Evolutionary conservation across 2,329 filamentous ascomycete species (phyloP), one percentile per base, ranked within the genome.

Genomic region (Colletotrichum limetticola): DNA sequence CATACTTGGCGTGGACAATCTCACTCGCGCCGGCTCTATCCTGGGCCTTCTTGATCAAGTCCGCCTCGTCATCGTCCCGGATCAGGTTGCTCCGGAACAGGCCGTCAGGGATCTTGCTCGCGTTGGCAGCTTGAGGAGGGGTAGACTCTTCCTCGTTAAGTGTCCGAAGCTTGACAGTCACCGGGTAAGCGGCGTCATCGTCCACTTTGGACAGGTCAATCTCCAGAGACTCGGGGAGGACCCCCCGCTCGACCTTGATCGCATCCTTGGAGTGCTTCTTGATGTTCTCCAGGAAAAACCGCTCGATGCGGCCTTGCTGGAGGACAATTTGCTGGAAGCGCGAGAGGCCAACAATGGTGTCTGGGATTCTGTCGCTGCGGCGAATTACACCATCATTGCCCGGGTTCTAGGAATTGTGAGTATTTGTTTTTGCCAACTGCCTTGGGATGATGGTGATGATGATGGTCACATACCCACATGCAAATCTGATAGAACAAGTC

Each of bases 281-380:
- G 64, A 93, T 88, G 58, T 88, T 86, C 74, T 93, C 90, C 0
- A 92, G 83, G 76, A 93, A 91, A 78, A 91, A 92, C 1, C 87
- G 84, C 78, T 94, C 92, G 72, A 94, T 90, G 1, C 92, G 88
- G 3, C 92, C 93, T 81, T 95, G 93, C 76, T 94, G 92, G 52
- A 95, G 80, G 4, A 93, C 90, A 3, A 91, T 88, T 78, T 94
- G 88, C 67, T 90, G 89, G 75, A 92, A 93, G 5, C 88, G 86
- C 26, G 87, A 91, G 62, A 92, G 83, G 0, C 89, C 90, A 0
- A 87, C 86, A 58, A 89, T 89, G 0, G 89, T 92, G 79, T 94
- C 91, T 0, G 89, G 86, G 22, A 92, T 90, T 56, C 90, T 86
- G 62, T 90, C 91, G 32, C 85, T 89, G 53, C 91, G 86, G 58